phyloP scores from a whole-genome alignment of 345 rosid genomes.

The Raphanus sativus region DNA sequence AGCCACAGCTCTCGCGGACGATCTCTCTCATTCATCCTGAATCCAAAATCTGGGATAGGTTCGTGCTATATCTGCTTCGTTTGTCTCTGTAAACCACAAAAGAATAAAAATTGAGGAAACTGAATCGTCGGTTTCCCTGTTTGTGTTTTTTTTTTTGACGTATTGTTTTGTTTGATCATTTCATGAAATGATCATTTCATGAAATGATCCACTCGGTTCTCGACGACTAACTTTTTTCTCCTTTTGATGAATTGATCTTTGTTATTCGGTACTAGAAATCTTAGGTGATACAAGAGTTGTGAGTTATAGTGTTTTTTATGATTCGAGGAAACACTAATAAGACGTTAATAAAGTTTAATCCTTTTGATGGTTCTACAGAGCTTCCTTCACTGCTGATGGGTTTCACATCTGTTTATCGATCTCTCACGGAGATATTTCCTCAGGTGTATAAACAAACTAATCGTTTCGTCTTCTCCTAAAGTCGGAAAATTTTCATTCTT shows the following conservation, averaged over 20 bases:
- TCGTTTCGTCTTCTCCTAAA: slow-evolving; percentile 30
- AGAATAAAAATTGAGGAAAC: not conserved
- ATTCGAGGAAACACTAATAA: too few relatives aligned
- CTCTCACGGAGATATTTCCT: slow-evolving; percentile 69
- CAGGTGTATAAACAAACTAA: slow-evolving; percentile 60
- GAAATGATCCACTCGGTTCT: slow-evolving; percentile 14
- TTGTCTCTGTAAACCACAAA: not conserved
- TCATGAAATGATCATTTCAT: too few relatives aligned
- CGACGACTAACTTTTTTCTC: not conserved
- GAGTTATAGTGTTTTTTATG: too few relatives aligned
- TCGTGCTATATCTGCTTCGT: not conserved
- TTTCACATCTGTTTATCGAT: slow-evolving; percentile 56
- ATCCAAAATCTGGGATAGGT: too few relatives aligned
- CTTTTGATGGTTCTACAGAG: not conserved
- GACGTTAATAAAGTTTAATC: not conserved
- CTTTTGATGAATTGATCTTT: not conserved
- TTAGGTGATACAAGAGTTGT: not conserved
- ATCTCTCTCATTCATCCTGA: too few relatives aligned
- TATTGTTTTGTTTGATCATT: slow-evolving; percentile 10
- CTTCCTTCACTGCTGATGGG: slow-evolving; percentile 45
- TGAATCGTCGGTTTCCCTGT: not conserved
- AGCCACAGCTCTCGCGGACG: too few relatives aligned
- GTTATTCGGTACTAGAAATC: not conserved
- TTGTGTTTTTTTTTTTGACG: not conserved
- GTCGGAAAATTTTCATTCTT: not conserved